Evolutionary conservation across 2,329 filamentous ascomycete species (phyloP), one percentile per base, ranked within the genome.

Genomic region (Fusarium sulawesiense): DNA sequence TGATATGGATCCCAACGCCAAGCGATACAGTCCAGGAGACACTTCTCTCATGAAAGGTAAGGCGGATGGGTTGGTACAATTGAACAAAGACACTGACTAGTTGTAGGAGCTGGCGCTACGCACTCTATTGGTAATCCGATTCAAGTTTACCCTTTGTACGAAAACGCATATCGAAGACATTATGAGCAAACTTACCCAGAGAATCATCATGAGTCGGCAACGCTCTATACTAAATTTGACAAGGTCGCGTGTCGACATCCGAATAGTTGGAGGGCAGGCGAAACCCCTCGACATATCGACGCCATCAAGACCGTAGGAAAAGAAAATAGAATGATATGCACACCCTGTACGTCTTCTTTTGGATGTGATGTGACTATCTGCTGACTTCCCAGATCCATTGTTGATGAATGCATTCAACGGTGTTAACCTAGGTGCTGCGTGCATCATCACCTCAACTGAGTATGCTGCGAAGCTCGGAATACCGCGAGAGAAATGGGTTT

Each of bases 391-490:
- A 91, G 89, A 92, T 77, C 88, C 89, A 0, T 79, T 92, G 0
- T 77, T 91, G 12, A 91, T 92, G 89, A 92, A 92, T 72, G 89
- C 90, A 1, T 92, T 91, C 78, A 92, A 92, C 69, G 89, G 84
- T 3, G 85, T 92, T 37, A 92, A 92, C 64, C 79, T 92, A 16
- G 85, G 89, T 4, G 87, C 83, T 0, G 88, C 89, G 10, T 84
- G 85, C 60, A 81, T 92, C 18, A 62, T 92, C 6, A 92, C 89
- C 1, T 88, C 87, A 0, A 83, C 81, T 0, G 81, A 86, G 2
- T 81, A 83, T 73, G 90, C 90, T 0, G 78, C 76, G 44, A 77
- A 84, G 45, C 79, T 92, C 3, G 84, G 85, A 0, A 83, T 92
- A 13, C 83, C 87, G 0, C 72, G 84, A 50, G 80, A 82, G 8